Evolutionary conservation across 352 stramenopile genomes (phyloP).

Genomic region (Phytophthora constricta): DNA sequence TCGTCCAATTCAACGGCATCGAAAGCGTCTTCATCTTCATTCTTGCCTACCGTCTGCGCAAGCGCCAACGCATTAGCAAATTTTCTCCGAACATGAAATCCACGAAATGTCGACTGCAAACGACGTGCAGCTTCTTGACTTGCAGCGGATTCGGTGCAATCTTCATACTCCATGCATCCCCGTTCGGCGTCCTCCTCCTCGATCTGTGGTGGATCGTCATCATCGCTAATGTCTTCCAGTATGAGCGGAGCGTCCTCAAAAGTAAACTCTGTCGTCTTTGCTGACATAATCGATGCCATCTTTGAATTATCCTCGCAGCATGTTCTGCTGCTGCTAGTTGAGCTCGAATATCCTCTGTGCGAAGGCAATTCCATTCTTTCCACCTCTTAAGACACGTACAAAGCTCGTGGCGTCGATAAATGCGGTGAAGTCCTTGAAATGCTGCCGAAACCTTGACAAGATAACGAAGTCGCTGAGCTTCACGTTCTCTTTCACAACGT

Average conservation of each 20-base stretch:
- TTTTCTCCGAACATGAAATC: slow-evolving; percentile 70
- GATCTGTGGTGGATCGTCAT: slow-evolving; percentile 15
- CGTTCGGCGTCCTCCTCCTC: slow-evolving; percentile 12
- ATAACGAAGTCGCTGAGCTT: neutral
- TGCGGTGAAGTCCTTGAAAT: slow-evolving; percentile 13
- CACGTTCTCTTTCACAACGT: slow-evolving; percentile 4
- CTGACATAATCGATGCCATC: slow-evolving; percentile 28
- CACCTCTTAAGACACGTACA: slow-evolving; percentile 11
- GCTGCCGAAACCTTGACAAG: slow-evolving; percentile 9
- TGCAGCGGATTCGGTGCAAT: neutral
- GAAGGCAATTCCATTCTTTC: slow-evolving; percentile 10
- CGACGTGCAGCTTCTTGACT: slow-evolving; percentile 47
- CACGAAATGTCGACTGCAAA: slow-evolving; percentile 75
- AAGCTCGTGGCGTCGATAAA: slow-evolving; percentile 10
- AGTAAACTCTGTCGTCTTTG: slow-evolving; percentile 1
- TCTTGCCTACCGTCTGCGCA: slow-evolving; percentile 34
- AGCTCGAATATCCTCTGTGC: slow-evolving; percentile 5
- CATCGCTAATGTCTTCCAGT: slow-evolving; percentile 31
- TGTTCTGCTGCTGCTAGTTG: slow-evolving; percentile 3
- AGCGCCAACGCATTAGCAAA: slow-evolving; percentile 67
- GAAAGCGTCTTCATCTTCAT: slow-evolving; percentile 42
- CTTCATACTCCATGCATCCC: neutral
- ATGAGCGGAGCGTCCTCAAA: slow-evolving; percentile 9
- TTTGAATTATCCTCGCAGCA: slow-evolving; percentile 32
- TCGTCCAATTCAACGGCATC: slow-evolving; percentile 66